Evolutionary conservation across 2,329 filamentous ascomycete species (phyloP).

Genomic region (Fusarium tjaetaba): DNA sequence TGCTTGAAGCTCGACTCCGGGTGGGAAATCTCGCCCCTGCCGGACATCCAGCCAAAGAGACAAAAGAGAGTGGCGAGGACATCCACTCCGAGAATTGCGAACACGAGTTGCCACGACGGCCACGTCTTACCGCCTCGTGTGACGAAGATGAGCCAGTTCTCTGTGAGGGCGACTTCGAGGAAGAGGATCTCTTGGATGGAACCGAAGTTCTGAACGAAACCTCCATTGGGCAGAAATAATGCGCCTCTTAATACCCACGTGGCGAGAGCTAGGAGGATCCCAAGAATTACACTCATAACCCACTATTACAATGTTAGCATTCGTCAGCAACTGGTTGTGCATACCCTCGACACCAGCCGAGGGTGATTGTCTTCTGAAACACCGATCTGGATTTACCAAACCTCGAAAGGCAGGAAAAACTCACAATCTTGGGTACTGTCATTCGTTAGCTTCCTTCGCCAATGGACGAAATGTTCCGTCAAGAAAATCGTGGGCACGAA

Average conservation of each 20-base stretch:
- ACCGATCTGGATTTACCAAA: no score
- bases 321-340: not conserved
- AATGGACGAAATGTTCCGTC: no score
- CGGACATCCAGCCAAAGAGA: slow-evolving; percentile 21
- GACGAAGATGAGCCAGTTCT: slow-evolving; percentile 34
- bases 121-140: slow-evolving; percentile 23
- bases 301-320: not conserved
- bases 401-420: no score
- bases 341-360: no score
- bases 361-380: no score
- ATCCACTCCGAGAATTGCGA: slow-evolving; percentile 8
- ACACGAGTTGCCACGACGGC: slow-evolving; percentile 29
- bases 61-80: slow-evolving; percentile 5
- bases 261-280: not conserved
- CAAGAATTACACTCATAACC: slow-evolving; percentile 20
- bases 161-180: slow-evolving; percentile 22
- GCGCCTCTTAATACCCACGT: slow-evolving; percentile 2
- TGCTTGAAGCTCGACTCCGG: slow-evolving; percentile 10
- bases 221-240: not conserved
- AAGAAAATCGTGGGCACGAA: no score
- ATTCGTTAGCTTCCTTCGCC: no score
- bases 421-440: not conserved
- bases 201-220: slow-evolving; percentile 12
- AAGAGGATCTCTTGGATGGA: slow-evolving; percentile 18
- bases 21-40: not conserved